phyloP scores from a whole-genome alignment of 495 filamentous ascomycete genomes.

The Pseudotulostoma volvatum region DNA sequence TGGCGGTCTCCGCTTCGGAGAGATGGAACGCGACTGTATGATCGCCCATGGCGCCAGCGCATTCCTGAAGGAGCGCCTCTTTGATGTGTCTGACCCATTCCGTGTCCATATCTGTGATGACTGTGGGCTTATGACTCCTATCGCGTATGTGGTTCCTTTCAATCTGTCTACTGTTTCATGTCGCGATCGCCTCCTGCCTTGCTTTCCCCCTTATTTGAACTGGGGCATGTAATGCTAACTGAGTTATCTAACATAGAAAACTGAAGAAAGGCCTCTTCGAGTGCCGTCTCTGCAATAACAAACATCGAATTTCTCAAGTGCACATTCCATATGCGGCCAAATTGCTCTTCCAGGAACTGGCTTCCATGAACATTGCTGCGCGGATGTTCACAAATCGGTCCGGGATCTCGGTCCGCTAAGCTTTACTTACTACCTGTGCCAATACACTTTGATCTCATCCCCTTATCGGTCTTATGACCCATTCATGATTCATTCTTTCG shows the following conservation, averaged over 20 bases:
- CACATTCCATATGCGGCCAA: slow-evolving; percentile 97
- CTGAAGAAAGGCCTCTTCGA: slow-evolving; percentile 88
- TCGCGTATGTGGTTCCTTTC: slow-evolving; percentile 62
- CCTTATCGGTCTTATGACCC: too few relatives aligned
- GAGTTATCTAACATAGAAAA: too few relatives aligned
- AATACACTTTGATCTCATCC: too few relatives aligned
- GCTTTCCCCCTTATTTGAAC: too few relatives aligned
- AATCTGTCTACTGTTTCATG: too few relatives aligned
- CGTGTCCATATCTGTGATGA: slow-evolving; percentile 97
- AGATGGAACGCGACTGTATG: slow-evolving; percentile 99
- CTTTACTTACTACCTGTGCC: too few relatives aligned
- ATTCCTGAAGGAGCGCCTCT: slow-evolving; percentile 93
- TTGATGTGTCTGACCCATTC: slow-evolving; percentile 97
- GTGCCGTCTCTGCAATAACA: slow-evolving; percentile 95
- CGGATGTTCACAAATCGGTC: slow-evolving; percentile 79
- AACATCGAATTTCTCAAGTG: slow-evolving; percentile 92
- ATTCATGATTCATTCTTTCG: too few relatives aligned
- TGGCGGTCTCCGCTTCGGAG: slow-evolving; percentile 96
- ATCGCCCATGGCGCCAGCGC: slow-evolving; percentile 92
- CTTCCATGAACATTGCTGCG: slow-evolving; percentile 93
- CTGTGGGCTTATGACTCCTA: slow-evolving; percentile 95
- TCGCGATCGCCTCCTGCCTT: too few relatives aligned
- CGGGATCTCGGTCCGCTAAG: slow-evolving; percentile 30
- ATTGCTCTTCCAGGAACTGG: slow-evolving; percentile 93
- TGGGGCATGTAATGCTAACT: too few relatives aligned